Conservation (phyloP, 805 yeast species). For the Tetrapisispora nanseiensis region DNA sequence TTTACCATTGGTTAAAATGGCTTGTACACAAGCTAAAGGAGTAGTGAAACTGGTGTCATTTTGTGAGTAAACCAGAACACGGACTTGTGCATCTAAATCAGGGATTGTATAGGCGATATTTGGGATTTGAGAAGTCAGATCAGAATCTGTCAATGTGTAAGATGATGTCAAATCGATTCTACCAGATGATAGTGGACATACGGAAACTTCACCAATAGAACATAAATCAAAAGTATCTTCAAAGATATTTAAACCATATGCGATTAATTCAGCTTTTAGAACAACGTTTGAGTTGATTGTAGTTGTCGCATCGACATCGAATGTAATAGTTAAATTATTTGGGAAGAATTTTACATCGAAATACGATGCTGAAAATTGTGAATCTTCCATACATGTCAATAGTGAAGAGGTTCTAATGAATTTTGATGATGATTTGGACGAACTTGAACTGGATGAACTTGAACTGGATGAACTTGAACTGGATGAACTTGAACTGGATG, state of each 20-base stretch:
- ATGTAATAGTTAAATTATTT: constrained; percentile 46
- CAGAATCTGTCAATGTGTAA: constrained; percentile 32
- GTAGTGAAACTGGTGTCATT: constrained; percentile 34
- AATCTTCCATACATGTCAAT: constrained; percentile 84
- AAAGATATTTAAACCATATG: constrained; percentile 69
- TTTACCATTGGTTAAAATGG: constrained; percentile 74
- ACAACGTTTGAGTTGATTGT: constrained; percentile 63
- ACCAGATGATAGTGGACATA: constrained; percentile 85
- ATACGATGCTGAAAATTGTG: constrained; percentile 74
- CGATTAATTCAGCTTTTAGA: constrained; percentile 57
- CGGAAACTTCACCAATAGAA: constrained; percentile 40
- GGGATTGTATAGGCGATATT: constrained; percentile 84
- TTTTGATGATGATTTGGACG: neutral
- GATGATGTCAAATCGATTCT: constrained; percentile 61
- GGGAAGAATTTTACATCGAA: constrained; percentile 74
- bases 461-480: too few species aligned
- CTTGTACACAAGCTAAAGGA: constrained; percentile 86
- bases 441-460: neutral
- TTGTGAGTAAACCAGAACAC: constrained; percentile 52
- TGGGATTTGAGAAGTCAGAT: constrained; percentile 51
- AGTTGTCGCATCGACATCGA: constrained; percentile 69
- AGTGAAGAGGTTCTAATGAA: constrained; percentile 52
- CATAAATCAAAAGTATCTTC: constrained; percentile 54
- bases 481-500: neutral
- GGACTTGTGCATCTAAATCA: constrained; percentile 85